These are phyloP conservation scores for Talaromyces funiculosus DNA, from an alignment of 2,329 filamentous ascomycete species.

Conservation along the genomic window DNA sequence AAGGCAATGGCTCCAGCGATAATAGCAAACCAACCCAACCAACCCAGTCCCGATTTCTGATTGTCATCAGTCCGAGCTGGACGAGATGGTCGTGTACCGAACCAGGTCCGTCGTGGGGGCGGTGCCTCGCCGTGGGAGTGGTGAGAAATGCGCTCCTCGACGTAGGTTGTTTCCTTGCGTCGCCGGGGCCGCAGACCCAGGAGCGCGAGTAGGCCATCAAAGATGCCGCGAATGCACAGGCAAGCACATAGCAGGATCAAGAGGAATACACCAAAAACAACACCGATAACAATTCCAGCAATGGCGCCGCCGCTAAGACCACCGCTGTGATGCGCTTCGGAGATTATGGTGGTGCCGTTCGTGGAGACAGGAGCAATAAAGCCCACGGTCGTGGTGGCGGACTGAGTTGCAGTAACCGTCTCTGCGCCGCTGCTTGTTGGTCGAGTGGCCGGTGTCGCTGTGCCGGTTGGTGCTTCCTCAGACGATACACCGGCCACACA, in stretches of 20 bases:
- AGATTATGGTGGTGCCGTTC: slow-evolving; percentile 33
- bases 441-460: slow-evolving; percentile 37
- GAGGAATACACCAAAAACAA: slow-evolving; percentile 41
- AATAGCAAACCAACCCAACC: slow-evolving; percentile 38
- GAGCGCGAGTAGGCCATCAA: slow-evolving; percentile 38
- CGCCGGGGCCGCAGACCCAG: slow-evolving; percentile 36
- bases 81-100: slow-evolving; percentile 33
- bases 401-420: slow-evolving; percentile 40
- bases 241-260: slow-evolving; percentile 42
- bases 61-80: slow-evolving; percentile 28
- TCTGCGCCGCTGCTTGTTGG: slow-evolving; percentile 40
- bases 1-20: slow-evolving; percentile 41
- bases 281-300: slow-evolving; percentile 48
- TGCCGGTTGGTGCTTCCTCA: slow-evolving; percentile 32
- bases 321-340: slow-evolving; percentile 24
- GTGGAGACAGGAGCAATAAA: slow-evolving; percentile 44
- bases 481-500: slow-evolving; percentile 40
- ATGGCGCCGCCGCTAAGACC: slow-evolving; percentile 47
- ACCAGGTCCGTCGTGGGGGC: slow-evolving; percentile 36
- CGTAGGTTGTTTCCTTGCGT: slow-evolving; percentile 34
- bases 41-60: slow-evolving; percentile 35
- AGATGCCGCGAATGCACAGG: slow-evolving; percentile 37
- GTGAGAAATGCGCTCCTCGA: slow-evolving; percentile 36
- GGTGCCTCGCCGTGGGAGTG: slow-evolving; percentile 26
- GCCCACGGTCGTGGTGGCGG: slow-evolving; percentile 38